A percentile compares a stretch with the other conserved stretches of the same genome.
phyloP scores from a whole-genome alignment of 2,329 filamentous ascomycete genomes.

The Alternaria consortialis region DNA sequence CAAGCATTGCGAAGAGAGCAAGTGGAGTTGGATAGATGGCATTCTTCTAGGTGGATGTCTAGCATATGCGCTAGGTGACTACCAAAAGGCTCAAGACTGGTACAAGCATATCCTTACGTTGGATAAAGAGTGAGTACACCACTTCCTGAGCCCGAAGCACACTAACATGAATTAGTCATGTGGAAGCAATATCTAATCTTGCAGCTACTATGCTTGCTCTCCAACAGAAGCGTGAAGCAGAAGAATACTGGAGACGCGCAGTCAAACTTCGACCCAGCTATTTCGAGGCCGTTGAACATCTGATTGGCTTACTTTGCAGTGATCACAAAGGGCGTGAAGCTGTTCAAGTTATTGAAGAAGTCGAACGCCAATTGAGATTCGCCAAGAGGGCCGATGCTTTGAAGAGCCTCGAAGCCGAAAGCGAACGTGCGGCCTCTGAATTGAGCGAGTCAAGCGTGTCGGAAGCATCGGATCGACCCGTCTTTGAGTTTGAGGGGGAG shows the following conservation, averaged over 20 bases:
- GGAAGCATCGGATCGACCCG: conserved; percentile 64
- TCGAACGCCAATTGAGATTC: conserved; percentile 75
- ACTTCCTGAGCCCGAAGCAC: neutral
- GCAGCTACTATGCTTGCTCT: conserved; percentile 89
- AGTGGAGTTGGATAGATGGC: conserved; percentile 80
- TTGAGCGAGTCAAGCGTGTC: conserved; percentile 64
- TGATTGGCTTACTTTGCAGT: conserved; percentile 85
- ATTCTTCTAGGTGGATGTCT: conserved; percentile 91
- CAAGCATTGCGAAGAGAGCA: conserved; percentile 52
- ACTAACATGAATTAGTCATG: conserved; percentile 66
- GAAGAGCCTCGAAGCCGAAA: conserved; percentile 62
- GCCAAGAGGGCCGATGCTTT: conserved; percentile 58
- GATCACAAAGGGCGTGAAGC: conserved; percentile 85
- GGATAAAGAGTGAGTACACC: conserved; percentile 60
- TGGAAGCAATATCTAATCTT: conserved; percentile 93
- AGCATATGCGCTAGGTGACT: conserved; percentile 87
- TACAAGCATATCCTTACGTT: conserved; percentile 72
- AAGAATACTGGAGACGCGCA: conserved; percentile 85
- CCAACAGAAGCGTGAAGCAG: conserved; percentile 81
- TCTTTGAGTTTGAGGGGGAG: conserved; percentile 63
- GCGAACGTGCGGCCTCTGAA: conserved; percentile 69
- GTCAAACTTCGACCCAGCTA: conserved; percentile 85
- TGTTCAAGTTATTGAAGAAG: conserved; percentile 83
- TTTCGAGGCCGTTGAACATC: conserved; percentile 93
- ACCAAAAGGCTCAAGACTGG: conserved; percentile 78